phyloP scores from a whole-genome alignment of 2,329 filamentous ascomycete genomes.

The Exophiala viscosa region DNA sequence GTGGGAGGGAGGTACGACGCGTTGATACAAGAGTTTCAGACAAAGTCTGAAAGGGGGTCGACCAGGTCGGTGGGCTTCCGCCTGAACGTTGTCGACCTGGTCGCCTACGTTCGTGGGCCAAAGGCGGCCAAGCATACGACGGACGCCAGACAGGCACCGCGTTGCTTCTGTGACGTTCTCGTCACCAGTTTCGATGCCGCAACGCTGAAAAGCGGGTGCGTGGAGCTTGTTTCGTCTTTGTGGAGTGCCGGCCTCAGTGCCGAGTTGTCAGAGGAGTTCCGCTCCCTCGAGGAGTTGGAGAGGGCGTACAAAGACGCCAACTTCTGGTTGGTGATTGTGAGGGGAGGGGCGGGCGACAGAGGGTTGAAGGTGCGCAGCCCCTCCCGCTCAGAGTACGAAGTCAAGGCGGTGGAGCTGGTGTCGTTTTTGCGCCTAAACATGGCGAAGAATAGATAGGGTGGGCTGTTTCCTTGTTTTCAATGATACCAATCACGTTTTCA shows the following conservation, averaged over 20 bases:
- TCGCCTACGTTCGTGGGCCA: slow-evolving; percentile 20
- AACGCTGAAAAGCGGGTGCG: slow-evolving; percentile 69
- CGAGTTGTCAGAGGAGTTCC: slow-evolving; percentile 76
- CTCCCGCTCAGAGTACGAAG: slow-evolving; percentile 76
- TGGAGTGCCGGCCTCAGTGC: slow-evolving; percentile 84
- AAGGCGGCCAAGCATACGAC: not conserved
- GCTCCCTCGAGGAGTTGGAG: slow-evolving; percentile 71
- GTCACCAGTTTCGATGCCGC: slow-evolving; percentile 81
- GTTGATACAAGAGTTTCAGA: slow-evolving; percentile 77
- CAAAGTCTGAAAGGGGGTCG: slow-evolving; percentile 61
- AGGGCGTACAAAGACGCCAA: slow-evolving; percentile 67
- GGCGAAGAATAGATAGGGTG: slow-evolving; percentile 19
- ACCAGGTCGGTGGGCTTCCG: slow-evolving; percentile 86
- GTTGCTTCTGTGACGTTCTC: slow-evolving; percentile 64
- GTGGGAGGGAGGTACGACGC: slow-evolving; percentile 91
- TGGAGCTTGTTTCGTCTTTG: slow-evolving; percentile 72
- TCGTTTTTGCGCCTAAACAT: slow-evolving; percentile 57
- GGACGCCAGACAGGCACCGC: not conserved
- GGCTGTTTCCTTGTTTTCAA: not conserved
- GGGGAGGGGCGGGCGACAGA: slow-evolving; percentile 51
- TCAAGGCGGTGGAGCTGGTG: slow-evolving; percentile 69
- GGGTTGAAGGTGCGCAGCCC: slow-evolving; percentile 75
- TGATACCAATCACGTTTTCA: not conserved
- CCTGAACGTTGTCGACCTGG: slow-evolving; percentile 25
- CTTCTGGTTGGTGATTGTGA: slow-evolving; percentile 80